Conservation (phyloP, 2,329 filamentous ascomycete genomes). For the Alternaria brassicae region DNA sequence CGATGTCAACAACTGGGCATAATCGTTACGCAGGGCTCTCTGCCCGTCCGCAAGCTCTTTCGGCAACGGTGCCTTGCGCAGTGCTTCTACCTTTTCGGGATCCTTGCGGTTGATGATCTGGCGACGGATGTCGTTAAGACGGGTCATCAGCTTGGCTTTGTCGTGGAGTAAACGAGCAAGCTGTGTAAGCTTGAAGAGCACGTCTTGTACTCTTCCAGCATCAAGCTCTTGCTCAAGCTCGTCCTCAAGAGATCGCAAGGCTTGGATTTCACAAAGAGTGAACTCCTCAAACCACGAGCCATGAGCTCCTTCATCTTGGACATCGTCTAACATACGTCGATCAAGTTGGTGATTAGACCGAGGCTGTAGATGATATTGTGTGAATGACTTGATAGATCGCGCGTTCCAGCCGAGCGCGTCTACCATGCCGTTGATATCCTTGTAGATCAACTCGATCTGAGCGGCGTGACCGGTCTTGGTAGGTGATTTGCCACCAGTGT, state of each 20-base stretch:
- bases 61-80: conserved; percentile 76
- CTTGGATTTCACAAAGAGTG: conserved; percentile 76
- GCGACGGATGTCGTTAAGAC: conserved; percentile 79
- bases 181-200: conserved; percentile 71
- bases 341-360: conserved; percentile 62
- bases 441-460: conserved; percentile 65
- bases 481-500: conserved; percentile 45
- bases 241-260: conserved; percentile 67
- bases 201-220: conserved; percentile 70
- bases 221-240: conserved; percentile 71
- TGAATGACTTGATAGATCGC: conserved; percentile 65
- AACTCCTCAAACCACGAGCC: conserved; percentile 67
- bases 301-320: conserved; percentile 46
- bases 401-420: conserved; percentile 90
- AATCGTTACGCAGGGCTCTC: conserved; percentile 79
- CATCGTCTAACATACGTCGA: conserved; percentile 67
- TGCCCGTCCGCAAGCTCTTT: conserved; percentile 85
- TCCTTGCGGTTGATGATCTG: conserved; percentile 75
- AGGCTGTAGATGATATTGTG: conserved; percentile 66
- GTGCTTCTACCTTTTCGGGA: conserved; percentile 68
- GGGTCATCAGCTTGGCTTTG: conserved; percentile 70
- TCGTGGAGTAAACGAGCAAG: conserved; percentile 74
- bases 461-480: conserved; percentile 54
- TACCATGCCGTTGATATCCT: conserved; percentile 92
- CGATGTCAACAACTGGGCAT: conserved; percentile 74